These are phyloP conservation scores for Acanthamoeba rhysodes DNA, from an alignment of 208 protist genomes.

Conservation along the genomic window DNA sequence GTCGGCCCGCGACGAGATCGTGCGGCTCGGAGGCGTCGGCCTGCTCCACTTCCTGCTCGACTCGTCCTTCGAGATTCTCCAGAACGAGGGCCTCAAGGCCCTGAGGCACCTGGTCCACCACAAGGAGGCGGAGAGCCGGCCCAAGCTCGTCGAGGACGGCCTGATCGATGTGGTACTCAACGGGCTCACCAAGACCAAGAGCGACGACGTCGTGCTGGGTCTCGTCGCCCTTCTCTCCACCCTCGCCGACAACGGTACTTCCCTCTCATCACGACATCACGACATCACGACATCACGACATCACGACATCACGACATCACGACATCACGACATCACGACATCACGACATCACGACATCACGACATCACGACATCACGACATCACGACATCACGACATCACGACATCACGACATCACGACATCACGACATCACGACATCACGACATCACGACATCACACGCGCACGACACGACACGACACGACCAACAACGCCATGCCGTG, in stretches of 20 bases:
- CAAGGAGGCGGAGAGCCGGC: neutral
- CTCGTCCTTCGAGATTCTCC: constrained; percentile 66
- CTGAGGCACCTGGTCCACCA: neutral
- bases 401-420: no score
- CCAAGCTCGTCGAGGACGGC: constrained; percentile 37
- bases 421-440: no score
- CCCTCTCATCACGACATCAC: neutral
- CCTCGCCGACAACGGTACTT: constrained; percentile 28
- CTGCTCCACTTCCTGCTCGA: constrained; percentile 66
- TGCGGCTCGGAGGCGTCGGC: neutral
- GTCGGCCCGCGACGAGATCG: neutral
- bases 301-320: no score
- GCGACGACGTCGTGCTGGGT: constrained; percentile 25
- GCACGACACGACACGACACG: no score
- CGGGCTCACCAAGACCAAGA: constrained; percentile 52
- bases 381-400: no score
- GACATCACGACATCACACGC: no score
- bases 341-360: no score
- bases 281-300: no score
- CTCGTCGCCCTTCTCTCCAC: neutral
- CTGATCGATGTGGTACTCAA: constrained; percentile 27
- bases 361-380: no score
- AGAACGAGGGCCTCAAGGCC: constrained; percentile 37
- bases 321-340: no score
- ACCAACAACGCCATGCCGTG: no score